Evolutionary conservation across 345 rosid genomes (phyloP).

Genomic region (Salix purpurea): DNA sequence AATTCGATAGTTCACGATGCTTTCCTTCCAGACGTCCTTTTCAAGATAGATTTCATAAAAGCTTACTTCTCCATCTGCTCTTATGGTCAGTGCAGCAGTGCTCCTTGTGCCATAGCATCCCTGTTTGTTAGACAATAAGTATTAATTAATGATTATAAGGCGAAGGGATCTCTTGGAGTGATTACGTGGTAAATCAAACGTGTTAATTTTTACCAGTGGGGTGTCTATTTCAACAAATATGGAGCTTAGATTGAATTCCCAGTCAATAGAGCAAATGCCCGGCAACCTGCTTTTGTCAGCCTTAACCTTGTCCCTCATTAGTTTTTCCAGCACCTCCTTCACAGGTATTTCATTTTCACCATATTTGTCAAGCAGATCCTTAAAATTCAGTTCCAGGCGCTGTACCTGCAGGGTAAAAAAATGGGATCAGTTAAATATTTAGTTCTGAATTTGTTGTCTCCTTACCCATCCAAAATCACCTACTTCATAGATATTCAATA

Average conservation of each 20-base stretch:
- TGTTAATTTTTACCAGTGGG: constrained; percentile 42
- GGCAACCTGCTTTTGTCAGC: constrained; percentile 52
- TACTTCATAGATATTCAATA: neutral
- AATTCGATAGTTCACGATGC: constrained; percentile 32
- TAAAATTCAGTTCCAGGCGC: constrained; percentile 37
- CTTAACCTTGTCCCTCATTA: constrained; percentile 53
- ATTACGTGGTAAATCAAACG: neutral
- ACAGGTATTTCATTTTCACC: constrained; percentile 31
- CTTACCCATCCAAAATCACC: neutral
- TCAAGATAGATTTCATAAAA: constrained; percentile 53
- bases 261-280: constrained; percentile 50
- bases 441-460: neutral
- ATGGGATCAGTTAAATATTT: neutral
- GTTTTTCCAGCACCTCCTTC: constrained; percentile 43
- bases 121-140: constrained; percentile 21
- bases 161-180: neutral
- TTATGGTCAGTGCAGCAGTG: constrained; percentile 42
- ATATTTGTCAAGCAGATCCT: constrained; percentile 34
- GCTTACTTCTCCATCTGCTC: constrained; percentile 39
- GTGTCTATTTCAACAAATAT: constrained; percentile 50
- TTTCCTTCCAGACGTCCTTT: constrained; percentile 51
- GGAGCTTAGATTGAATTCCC: constrained; percentile 52
- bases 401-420: constrained; percentile 34
- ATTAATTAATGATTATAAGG: neutral
- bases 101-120: constrained; percentile 61